Evolutionary conservation across 1,284 basidiomycete genomes (phyloP), one percentile per base, ranked within the genome.

Genomic region (Tetrapyrgos nigripes): DNA sequence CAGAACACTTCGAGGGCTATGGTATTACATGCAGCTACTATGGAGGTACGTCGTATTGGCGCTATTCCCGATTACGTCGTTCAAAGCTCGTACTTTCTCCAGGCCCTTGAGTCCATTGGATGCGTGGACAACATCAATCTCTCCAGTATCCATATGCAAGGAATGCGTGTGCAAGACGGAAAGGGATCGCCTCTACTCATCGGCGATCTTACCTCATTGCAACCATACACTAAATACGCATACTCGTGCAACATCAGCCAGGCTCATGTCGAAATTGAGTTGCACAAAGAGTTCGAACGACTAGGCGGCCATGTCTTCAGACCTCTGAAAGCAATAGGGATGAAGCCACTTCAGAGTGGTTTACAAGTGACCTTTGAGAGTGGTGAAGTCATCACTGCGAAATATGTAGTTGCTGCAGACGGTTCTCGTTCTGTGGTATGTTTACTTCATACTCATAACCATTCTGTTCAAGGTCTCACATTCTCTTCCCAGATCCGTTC

Each of bases 341-440:
- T 81, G 55, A 70, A 66, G 50, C 56, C 49, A 8, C 27, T 62
- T 4, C 57, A 62, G 3, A 61, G 70, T 40, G 13, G 63, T 49
- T 55, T 80, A 2, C 73, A 81, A 27, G 83, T 83, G 4, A 54
- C 64, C 0, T 86, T 88, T 58, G 82, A 85, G 28, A 76, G 78
- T 35, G 84, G 83, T 0, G 74, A 76, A 53, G 68, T 74, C 10
- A 68, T 86, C 29, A 75, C 70, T 0, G 72, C 84, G 10, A 76
- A 73, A 26, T 84, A 83, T 63, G 78, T 86, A 1, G 65, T 87
- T 28, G 84, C 82, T 35, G 84, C 85, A 11, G 84, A 87, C 66
- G 85, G 86, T n/a, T 72, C 80, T n/a, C 75, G 69, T 52, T 87
- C 86, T 2, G 68, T 71, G 17, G 86, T 83, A 65, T 62, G 82